These are phyloP conservation scores for Trichoderma orchidacearum DNA, from an alignment of 495 filamentous ascomycete species.

Conservation along the genomic window DNA sequence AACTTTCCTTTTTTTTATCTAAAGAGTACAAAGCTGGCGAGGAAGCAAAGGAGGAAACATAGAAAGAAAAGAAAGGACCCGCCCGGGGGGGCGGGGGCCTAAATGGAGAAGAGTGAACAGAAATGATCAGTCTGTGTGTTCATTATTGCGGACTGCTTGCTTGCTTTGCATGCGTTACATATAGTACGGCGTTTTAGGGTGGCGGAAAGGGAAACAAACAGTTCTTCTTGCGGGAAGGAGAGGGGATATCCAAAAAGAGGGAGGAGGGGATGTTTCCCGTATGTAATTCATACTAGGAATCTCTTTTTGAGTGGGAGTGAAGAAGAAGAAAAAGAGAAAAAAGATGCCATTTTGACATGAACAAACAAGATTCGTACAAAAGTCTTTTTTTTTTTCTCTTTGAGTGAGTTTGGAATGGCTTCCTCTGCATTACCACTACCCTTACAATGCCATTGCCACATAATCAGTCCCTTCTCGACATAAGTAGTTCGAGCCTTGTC, in stretches of 20 bases:
- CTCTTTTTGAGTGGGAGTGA: not conserved
- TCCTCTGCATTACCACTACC: too few species aligned
- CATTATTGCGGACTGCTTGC: not conserved
- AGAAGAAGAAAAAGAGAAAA: not conserved
- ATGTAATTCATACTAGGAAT: slow-evolving; percentile 1
- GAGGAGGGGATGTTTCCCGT: not conserved
- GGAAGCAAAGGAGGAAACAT: not conserved
- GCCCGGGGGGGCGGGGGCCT: not conserved
- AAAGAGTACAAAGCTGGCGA: not conserved
- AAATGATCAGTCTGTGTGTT: slow-evolving; percentile 1
- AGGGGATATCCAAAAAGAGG: not conserved
- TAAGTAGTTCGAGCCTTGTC: too few species aligned
- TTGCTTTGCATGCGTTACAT: slow-evolving; percentile 1
- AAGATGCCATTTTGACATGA: not conserved
- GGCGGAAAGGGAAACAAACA: not conserved
- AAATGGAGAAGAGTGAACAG: not conserved
- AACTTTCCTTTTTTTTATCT: not conserved
- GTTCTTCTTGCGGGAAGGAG: not conserved
- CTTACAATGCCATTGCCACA: too few species aligned
- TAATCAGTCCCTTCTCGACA: too few species aligned
- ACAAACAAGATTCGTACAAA: not conserved
- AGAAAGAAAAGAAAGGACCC: too few species aligned
- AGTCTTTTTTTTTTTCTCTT: too few species aligned
- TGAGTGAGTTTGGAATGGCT: too few species aligned
- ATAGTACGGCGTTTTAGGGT: slow-evolving; percentile 1